Conservation (phyloP, 2,329 filamentous ascomycete genomes). For the Botrytis cinerea region DNA sequence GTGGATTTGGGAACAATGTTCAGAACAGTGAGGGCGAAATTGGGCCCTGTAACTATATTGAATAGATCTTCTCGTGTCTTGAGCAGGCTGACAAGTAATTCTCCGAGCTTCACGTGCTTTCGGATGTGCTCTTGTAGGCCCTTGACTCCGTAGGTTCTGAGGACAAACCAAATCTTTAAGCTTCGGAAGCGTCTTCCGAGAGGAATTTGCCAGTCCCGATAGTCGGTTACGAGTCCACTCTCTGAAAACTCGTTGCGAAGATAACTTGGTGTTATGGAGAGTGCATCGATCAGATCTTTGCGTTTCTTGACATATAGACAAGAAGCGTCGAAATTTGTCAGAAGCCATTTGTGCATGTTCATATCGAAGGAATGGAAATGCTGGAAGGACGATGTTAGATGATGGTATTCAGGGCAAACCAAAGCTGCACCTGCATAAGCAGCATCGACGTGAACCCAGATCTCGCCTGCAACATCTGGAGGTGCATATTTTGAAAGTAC, state of each 20-base stretch:
- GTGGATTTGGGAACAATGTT: constrained; percentile 53
- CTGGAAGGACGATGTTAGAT: constrained; percentile 61
- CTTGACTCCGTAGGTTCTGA: constrained; percentile 76
- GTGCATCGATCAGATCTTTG: constrained; percentile 73
- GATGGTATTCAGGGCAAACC: constrained; percentile 77
- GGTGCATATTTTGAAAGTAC: constrained; percentile 44
- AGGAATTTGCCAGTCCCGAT: constrained; percentile 96
- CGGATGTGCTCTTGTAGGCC: constrained; percentile 75
- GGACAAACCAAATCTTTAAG: constrained; percentile 93
- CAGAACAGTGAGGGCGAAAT: constrained; percentile 79
- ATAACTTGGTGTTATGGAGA: constrained; percentile 79
- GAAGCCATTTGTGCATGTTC: constrained; percentile 97
- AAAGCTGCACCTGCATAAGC: constrained; percentile 89
- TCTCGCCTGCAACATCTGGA: constrained; percentile 48
- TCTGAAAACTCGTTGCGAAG: constrained; percentile 81
- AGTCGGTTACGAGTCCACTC: constrained; percentile 84
- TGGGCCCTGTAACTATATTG: constrained; percentile 69
- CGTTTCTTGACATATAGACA: constrained; percentile 78
- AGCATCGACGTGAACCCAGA: constrained; percentile 94
- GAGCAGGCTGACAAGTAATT: constrained; percentile 66
- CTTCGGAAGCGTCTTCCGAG: constrained; percentile 85
- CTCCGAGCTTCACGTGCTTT: constrained; percentile 67
- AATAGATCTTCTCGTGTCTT: constrained; percentile 67
- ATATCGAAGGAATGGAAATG: constrained; percentile 86
- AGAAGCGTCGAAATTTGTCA: constrained; percentile 88